Conservation (phyloP, 2,329 filamentous ascomycete species). For the Fusarium poae region DNA sequence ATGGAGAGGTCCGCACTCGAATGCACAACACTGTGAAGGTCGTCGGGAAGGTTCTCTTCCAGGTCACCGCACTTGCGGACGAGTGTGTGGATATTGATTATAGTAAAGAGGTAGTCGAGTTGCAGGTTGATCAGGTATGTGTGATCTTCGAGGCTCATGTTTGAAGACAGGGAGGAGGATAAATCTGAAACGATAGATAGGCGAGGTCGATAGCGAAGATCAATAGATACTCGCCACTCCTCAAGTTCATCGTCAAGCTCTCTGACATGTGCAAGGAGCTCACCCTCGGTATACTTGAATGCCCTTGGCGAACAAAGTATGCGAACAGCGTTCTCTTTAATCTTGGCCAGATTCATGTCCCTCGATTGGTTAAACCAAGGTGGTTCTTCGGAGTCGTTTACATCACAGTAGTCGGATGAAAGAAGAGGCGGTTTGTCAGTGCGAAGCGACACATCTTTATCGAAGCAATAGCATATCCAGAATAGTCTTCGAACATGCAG, state of each 20-base stretch:
- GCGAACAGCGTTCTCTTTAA: constrained; percentile 33
- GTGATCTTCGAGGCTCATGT: constrained; percentile 18
- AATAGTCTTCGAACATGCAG: constrained; percentile 21
- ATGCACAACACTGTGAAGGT: constrained; percentile 34
- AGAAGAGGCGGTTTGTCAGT: constrained; percentile 18
- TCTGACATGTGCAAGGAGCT: constrained; percentile 47
- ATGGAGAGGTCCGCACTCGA: constrained; percentile 39
- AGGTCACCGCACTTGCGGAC: constrained; percentile 37
- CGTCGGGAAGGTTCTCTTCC: constrained; percentile 34
- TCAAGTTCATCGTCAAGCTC: constrained; percentile 52
- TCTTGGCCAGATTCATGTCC: constrained; percentile 32
- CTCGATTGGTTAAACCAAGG: constrained; percentile 18
- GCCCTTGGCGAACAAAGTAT: constrained; percentile 28
- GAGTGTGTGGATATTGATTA: constrained; percentile 38
- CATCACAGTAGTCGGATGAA: constrained; percentile 28
- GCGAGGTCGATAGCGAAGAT: constrained; percentile 29
- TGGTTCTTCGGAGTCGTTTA: constrained; percentile 24
- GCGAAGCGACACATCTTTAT: constrained; percentile 22
- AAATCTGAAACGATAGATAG: constrained; percentile 28
- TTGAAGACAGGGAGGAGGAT: constrained; percentile 10
- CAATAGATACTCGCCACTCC: constrained; percentile 49
- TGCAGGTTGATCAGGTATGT: constrained; percentile 33
- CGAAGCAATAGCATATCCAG: constrained; percentile 32
- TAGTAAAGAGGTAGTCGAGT: constrained; percentile 39
- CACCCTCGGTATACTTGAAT: constrained; percentile 40